Base-by-base conservation (phyloP, 306 rosid genomes). In the Cercis canadensis region DNA sequence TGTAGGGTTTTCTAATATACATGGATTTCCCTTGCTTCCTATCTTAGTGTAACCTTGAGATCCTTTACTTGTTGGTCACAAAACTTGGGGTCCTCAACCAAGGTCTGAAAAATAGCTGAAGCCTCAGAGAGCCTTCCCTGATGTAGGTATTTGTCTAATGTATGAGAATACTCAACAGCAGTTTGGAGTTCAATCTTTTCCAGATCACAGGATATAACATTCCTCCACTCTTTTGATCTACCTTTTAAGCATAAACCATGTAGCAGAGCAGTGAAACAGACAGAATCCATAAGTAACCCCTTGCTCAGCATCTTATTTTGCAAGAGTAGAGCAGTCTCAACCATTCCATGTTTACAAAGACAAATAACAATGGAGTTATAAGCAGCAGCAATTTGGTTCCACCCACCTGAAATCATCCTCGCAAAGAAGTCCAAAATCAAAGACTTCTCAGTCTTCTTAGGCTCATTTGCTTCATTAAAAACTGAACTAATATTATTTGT, bases 221-320 rank as follows among this genome's bases (percentile, higher is more conserved):
- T 65, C 78, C 81, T 83, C 90, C 98, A 86, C 54, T 89, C 96
- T 76, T 74, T 74, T 75, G 83, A 83, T 56, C 81, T 83, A 62
- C 86, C 92, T 69, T 75, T 83, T 83, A 73, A 76, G 76, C 90
- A 87, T 66, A 92, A 36, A 60, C 95, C 96, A 80, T 87, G 83
- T 7, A 92, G 80, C 70, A 92, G 70, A 49, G 89, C 88, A 55
- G 80, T 46, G 59, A 89, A 86, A 78, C 86, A 83, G 66, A 87
- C 90, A 61, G 87, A 77, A 69, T 84, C 85, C 62, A 78, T 45
- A 65, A 18, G 69, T 53, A 87, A 59, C 16, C 90, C 95, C 70
- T 68, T 86, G 55, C 64, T 56, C 55, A 62, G 67, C 86, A 84
- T 86, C 87, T 81, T 87, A 63, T 74, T 76, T 57, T 46, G 84